Evolutionary conservation across 169 alveolate genomes (phyloP).

Genomic region (Theileria orientalis): DNA sequence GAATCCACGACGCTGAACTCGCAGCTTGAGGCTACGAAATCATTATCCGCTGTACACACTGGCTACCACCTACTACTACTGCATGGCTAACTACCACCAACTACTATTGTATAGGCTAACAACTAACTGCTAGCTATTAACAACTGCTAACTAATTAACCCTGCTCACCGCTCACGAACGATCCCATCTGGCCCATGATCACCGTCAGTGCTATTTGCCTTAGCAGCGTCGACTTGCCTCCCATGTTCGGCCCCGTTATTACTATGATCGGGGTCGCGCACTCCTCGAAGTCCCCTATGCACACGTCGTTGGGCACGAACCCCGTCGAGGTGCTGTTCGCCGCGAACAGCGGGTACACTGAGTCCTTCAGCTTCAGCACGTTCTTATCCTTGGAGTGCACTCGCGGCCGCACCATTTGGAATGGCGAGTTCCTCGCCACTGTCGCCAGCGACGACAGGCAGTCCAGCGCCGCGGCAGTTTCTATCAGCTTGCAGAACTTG

Average conservation of each 20-base stretch:
- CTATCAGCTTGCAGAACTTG: constrained; percentile 70
- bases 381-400: background rate
- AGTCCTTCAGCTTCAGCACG: background rate
- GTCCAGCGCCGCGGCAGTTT: constrained; percentile 88
- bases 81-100: too few species aligned
- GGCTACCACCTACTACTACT: too few species aligned
- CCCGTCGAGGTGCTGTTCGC: constrained; percentile 10
- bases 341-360: constrained; percentile 53
- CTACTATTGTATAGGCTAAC: too few species aligned
- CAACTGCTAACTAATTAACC: too few species aligned
- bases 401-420: constrained; percentile 34
- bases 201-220: constrained; percentile 94
- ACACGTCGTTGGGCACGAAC: constrained; percentile 83
- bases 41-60: too few species aligned
- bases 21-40: constrained; percentile 47
- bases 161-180: constrained; percentile 98
- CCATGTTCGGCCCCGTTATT: constrained; percentile 99
- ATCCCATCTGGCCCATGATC: constrained; percentile 97
- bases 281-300: constrained; percentile 30
- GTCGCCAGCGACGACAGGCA: constrained; percentile 87
- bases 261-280: constrained; percentile 67
- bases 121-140: too few species aligned
- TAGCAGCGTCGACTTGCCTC: constrained; percentile 98
- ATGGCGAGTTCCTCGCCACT: constrained; percentile 42
- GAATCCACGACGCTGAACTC: constrained; percentile 94